These are phyloP conservation scores for Cryphonectria parasitica DNA, from an alignment of 2,329 filamentous ascomycete species.

Conservation along the genomic window DNA sequence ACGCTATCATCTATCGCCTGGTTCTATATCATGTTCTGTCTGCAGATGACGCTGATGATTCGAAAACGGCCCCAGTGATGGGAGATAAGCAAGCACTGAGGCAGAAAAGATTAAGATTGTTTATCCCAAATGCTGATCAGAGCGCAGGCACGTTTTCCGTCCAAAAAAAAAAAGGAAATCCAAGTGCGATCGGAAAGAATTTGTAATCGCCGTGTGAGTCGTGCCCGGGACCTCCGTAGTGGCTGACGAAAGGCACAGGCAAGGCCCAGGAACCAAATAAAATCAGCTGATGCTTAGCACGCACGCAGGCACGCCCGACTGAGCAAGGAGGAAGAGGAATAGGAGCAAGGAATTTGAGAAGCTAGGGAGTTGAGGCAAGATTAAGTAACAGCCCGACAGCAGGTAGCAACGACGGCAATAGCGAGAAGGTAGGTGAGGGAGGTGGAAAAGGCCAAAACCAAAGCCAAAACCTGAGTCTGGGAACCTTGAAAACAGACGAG, in stretches of 20 bases:
- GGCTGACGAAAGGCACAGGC: conserved; percentile 2
- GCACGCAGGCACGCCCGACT: not conserved
- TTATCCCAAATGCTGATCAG: not conserved
- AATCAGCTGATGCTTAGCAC: not conserved
- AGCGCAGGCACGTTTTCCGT: not conserved
- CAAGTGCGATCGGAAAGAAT: not conserved
- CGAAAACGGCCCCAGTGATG: not conserved
- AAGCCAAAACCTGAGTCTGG: not conserved
- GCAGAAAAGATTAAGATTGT: not conserved
- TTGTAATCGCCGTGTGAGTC: conserved; percentile 17
- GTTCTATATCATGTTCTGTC: conserved; percentile 24
- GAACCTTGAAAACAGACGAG: too few relatives aligned
- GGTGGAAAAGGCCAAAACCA: not conserved
- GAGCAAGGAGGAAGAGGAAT: not conserved
- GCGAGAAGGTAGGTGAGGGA: not conserved
- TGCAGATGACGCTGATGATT: not conserved
- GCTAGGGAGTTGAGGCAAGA: too few relatives aligned
- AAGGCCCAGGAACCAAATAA: not conserved
- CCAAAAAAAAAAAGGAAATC: not conserved
- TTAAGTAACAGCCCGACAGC: not conserved
- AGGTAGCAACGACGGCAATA: not conserved
- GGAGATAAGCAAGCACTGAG: not conserved
- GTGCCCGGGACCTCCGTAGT: not conserved
- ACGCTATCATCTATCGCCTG: conserved; percentile 23
- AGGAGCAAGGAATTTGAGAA: not conserved